These are phyloP conservation scores for Marchantia polymorpha DNA, from an alignment of 225 moss, liverwort and hornwort genomes.

Conservation along the genomic window DNA sequence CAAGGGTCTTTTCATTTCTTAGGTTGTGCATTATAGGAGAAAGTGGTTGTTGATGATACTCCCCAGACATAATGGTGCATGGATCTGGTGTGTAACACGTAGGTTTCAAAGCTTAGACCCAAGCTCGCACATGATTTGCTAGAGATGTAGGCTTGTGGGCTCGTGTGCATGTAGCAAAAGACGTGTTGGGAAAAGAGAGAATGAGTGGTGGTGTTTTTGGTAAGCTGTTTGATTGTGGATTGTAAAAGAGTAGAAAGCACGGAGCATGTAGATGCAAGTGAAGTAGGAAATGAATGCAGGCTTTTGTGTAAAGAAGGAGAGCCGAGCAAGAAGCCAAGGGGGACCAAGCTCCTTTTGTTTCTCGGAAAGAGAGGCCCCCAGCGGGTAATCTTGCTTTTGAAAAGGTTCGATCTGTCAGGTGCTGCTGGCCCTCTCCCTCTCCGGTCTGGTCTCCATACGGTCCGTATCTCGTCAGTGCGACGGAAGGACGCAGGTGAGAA, in stretches of 20 bases:
- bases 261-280: background rate
- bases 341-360: background rate
- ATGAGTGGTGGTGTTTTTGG: conserved; percentile 7
- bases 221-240: conserved; percentile 7
- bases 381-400: background rate
- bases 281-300: background rate
- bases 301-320: conserved; percentile 1
- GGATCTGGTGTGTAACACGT: background rate
- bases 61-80: background rate
- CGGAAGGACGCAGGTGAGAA: background rate
- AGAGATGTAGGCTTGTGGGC: background rate
- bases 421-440: background rate
- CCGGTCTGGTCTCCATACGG: background rate
- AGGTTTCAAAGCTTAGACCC: background rate
- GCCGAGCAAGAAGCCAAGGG: background rate
- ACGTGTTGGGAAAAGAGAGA: conserved; percentile 2
- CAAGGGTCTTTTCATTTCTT: background rate
- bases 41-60: background rate
- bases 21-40: background rate
- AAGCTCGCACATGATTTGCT: background rate
- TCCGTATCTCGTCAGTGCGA: background rate
- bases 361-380: background rate
- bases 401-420: background rate
- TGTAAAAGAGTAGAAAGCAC: background rate
- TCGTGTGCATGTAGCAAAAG: background rate